A percentile compares a stretch with the other conserved stretches of the same genome.
Evolutionary conservation across 495 filamentous ascomycete species (phyloP).

Genomic region (Aspergillus cavernicola): DNA sequence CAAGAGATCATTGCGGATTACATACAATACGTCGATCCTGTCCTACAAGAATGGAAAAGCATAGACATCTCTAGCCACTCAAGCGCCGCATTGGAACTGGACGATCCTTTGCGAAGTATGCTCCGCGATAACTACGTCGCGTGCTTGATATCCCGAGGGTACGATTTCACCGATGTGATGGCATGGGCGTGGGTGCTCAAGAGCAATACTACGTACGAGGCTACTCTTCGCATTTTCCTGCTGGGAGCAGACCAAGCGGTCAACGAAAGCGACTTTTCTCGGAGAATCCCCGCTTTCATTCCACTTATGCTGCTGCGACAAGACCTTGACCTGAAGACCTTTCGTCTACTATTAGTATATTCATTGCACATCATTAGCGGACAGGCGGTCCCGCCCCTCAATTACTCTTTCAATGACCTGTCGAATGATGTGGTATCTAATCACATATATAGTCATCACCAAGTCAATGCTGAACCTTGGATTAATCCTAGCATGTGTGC

Average conservation of each 20-base stretch:
- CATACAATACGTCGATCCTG: slow-evolving; percentile 34
- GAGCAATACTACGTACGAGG: slow-evolving; percentile 34
- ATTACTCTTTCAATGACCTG: neutral
- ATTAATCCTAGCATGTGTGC: slow-evolving; percentile 29
- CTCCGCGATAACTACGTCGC: slow-evolving; percentile 28
- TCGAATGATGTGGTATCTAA: slow-evolving; percentile 13
- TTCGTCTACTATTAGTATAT: slow-evolving; percentile 43
- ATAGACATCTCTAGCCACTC: neutral
- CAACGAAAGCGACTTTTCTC: slow-evolving; percentile 2
- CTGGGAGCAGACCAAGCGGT: slow-evolving; percentile 24
- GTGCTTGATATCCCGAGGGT: slow-evolving; percentile 39
- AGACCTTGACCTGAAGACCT: slow-evolving; percentile 34
- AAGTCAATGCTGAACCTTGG: slow-evolving; percentile 10
- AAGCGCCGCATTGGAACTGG: neutral
- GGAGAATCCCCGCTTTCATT: slow-evolving; percentile 45
- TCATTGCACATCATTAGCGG: slow-evolving; percentile 39
- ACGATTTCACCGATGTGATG: slow-evolving; percentile 47
- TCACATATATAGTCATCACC: slow-evolving; percentile 9
- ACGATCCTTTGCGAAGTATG: slow-evolving; percentile 24
- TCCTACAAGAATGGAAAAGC: slow-evolving; percentile 14
- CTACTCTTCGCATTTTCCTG: slow-evolving; percentile 39
- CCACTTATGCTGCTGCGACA: slow-evolving; percentile 49
- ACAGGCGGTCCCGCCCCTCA: slow-evolving; percentile 18
- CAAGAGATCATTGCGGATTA: slow-evolving; percentile 40
- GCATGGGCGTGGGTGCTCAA: slow-evolving; percentile 58